phyloP scores from a whole-genome alignment of 352 stramenopile species.

The Phytophthora quininea region DNA sequence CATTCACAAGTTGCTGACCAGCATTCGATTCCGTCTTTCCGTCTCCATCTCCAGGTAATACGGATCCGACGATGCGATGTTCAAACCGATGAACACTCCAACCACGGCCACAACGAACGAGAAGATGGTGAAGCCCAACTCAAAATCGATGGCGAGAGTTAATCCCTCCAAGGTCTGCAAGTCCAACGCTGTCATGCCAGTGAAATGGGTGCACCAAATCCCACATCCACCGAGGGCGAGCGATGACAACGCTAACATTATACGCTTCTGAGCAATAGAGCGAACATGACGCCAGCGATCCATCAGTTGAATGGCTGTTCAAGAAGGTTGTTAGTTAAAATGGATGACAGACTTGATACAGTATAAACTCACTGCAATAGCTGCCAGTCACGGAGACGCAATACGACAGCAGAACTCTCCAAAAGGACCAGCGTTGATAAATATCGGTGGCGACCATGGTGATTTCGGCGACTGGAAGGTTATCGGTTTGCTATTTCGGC shows the following conservation, averaged over 20 bases:
- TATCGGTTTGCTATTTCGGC: no score
- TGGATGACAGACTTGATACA: background rate
- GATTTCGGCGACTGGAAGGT: no score
- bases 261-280: constrained; percentile 16
- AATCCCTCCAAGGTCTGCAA: constrained; percentile 31
- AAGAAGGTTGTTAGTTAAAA: background rate
- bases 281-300: constrained; percentile 47
- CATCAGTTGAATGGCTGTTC: constrained; percentile 59
- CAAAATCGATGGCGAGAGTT: constrained; percentile 43
- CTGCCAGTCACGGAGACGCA: constrained; percentile 42
- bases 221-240: constrained; percentile 47
- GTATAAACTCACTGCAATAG: constrained; percentile 36
- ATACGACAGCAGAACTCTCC: constrained; percentile 37
- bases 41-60: constrained; percentile 56
- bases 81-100: constrained; percentile 50
- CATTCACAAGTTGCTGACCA: background rate
- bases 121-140: constrained; percentile 40
- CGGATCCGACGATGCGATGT: constrained; percentile 46
- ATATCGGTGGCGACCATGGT: background rate
- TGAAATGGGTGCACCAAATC: constrained; percentile 65
- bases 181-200: constrained; percentile 47
- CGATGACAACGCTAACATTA: constrained; percentile 33
- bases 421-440: constrained; percentile 28
- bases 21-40: constrained; percentile 30
- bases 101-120: constrained; percentile 47